Conservation (phyloP, 257 asterid genomes). For the Ehretia macrophylla region DNA sequence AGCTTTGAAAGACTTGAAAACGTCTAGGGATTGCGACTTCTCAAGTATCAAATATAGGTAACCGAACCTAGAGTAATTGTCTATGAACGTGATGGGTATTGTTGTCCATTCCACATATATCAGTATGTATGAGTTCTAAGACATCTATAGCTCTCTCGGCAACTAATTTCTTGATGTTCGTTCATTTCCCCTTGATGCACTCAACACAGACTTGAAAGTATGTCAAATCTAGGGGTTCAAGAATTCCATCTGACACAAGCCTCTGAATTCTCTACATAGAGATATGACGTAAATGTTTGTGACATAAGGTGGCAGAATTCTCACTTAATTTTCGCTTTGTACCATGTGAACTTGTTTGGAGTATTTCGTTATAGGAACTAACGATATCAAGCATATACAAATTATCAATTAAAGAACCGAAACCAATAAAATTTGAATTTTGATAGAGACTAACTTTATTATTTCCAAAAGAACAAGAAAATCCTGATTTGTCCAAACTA, state of each 20-base stretch:
- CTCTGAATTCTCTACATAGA: neutral
- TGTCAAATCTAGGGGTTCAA: neutral
- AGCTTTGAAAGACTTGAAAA: no score
- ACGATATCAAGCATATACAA: no score
- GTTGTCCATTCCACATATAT: neutral
- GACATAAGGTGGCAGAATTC: neutral
- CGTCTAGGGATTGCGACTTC: neutral
- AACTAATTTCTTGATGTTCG: neutral
- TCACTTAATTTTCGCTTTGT: neutral
- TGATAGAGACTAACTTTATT: neutral
- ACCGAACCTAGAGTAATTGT: neutral
- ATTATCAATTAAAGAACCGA: no score
- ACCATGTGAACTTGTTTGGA: no score
- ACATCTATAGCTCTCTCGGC: neutral
- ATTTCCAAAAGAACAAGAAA: slow-evolving; percentile 1
- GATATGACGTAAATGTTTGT: neutral
- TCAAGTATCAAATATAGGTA: neutral
- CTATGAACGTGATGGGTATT: neutral
- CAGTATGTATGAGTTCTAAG: neutral
- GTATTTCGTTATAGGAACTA: no score
- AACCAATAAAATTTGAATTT: neutral
- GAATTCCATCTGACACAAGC: neutral
- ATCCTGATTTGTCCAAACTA: neutral
- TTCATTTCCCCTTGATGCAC: neutral
- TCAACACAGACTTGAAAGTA: neutral